Conservation (phyloP, 169 alveolate genomes). For the Plasmodium gallinaceum region DNA sequence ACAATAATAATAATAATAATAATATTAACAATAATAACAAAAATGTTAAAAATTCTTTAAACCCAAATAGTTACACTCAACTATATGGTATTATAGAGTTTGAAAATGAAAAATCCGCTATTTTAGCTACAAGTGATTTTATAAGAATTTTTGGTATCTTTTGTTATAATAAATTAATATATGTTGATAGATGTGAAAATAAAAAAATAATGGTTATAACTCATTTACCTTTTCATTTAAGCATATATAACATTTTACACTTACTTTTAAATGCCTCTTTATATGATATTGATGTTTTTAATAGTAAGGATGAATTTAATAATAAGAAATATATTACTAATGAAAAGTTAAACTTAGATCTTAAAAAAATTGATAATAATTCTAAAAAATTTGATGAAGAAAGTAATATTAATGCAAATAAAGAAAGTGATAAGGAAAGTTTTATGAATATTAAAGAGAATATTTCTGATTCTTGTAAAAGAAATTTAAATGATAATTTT, state of each 20-base stretch:
- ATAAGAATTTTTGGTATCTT: slow-evolving; percentile 69
- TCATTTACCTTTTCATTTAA: slow-evolving; percentile 65
- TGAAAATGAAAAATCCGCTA: slow-evolving; percentile 48
- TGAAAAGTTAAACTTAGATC: neutral
- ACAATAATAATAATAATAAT: neutral
- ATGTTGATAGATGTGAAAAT: slow-evolving; percentile 70
- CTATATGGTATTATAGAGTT: slow-evolving; percentile 62
- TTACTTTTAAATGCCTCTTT: slow-evolving; percentile 45
- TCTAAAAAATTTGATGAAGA: neutral
- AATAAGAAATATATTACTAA: neutral
- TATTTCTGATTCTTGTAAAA: neutral
- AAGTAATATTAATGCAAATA: neutral
- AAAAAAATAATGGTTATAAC: slow-evolving; percentile 68
- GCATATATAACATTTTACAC: slow-evolving; percentile 57
- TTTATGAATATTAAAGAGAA: neutral
- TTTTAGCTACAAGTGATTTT: slow-evolving; percentile 60
- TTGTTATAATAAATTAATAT: slow-evolving; percentile 68
- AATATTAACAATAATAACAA: neutral
- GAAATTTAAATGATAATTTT: neutral
- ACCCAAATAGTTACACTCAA: slow-evolving; percentile 35
- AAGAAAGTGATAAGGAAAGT: neutral
- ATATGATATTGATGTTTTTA: slow-evolving; percentile 9
- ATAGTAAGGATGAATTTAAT: neutral
- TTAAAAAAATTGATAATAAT: neutral
- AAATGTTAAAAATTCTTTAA: slow-evolving; percentile 5